Conservation (phyloP, 2,329 filamentous ascomycete genomes). For the Teratosphaeria epicoccoides region DNA sequence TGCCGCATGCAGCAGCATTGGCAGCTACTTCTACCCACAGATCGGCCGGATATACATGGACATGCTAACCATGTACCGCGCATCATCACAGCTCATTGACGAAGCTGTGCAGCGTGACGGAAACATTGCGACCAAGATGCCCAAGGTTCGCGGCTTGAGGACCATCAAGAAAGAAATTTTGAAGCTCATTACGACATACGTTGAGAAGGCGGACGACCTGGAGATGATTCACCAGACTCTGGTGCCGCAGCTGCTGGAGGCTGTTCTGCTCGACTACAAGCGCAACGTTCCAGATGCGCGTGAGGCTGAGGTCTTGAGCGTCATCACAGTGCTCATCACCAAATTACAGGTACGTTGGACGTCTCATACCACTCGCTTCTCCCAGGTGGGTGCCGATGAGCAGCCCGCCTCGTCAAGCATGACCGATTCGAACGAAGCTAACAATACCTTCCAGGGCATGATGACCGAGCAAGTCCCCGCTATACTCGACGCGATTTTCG, state of each 20-base stretch:
- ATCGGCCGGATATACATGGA: constrained; percentile 96
- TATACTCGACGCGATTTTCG: constrained; percentile 98
- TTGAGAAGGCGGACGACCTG: constrained; percentile 93
- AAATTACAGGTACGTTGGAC: constrained; percentile 81
- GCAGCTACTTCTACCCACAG: constrained; percentile 94
- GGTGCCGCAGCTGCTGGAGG: constrained; percentile 89
- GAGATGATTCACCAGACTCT: constrained; percentile 89
- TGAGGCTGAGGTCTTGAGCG: constrained; percentile 91
- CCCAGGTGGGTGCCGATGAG: constrained; percentile 20
- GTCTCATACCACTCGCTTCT: constrained; percentile 40
- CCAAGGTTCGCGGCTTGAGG: constrained; percentile 83
- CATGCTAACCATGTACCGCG: constrained; percentile 98
- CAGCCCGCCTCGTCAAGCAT: constrained; percentile 4
- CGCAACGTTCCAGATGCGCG: constrained; percentile 91
- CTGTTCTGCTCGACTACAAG: constrained; percentile 91
- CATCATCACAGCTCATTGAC: constrained; percentile 91
- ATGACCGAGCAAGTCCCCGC: constrained; percentile 98
- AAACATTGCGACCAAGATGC: constrained; percentile 92
- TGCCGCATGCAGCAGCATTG: constrained; percentile 93
- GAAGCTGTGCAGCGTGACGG: constrained; percentile 80
- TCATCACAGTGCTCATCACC: constrained; percentile 94
- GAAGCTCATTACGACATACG: constrained; percentile 95
- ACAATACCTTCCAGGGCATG: constrained; percentile 49
- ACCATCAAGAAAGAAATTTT: constrained; percentile 99
- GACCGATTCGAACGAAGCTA: constrained; percentile 14